These are phyloP conservation scores for Xylariales sp. DNA, from an alignment of 2,329 filamentous ascomycete species.

Conservation along the genomic window DNA sequence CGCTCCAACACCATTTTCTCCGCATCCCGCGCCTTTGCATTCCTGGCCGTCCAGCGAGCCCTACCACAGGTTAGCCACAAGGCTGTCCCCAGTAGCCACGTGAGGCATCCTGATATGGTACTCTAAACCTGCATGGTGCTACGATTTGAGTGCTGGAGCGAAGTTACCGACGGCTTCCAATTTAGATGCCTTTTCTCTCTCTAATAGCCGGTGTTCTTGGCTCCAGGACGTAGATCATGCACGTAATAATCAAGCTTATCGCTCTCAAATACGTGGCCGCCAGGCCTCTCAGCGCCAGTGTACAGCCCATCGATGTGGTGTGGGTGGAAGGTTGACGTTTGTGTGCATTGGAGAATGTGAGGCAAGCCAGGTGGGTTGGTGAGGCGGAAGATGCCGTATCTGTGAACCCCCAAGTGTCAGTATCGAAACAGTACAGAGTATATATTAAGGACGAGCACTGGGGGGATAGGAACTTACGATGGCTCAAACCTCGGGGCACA, in stretches of 20 bases:
- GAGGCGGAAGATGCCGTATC: slow-evolving; percentile 87
- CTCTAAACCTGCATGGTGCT: too few relatives aligned
- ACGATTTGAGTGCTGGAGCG: too few relatives aligned
- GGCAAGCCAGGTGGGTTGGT: slow-evolving; percentile 90
- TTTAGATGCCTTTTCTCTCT: too few relatives aligned
- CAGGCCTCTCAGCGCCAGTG: slow-evolving; percentile 66
- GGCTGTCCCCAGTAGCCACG: too few relatives aligned
- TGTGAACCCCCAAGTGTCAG: too few relatives aligned
- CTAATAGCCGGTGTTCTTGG: background rate
- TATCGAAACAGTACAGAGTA: background rate
- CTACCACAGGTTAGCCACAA: too few relatives aligned
- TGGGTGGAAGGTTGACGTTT: slow-evolving; percentile 81
- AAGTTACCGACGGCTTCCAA: too few relatives aligned
- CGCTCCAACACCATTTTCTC: too few relatives aligned
- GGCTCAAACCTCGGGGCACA: slow-evolving; percentile 80
- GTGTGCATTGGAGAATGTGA: slow-evolving; percentile 74
- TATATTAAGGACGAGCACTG: background rate
- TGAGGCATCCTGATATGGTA: too few relatives aligned
- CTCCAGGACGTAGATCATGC: slow-evolving; percentile 44
- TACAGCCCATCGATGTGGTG: slow-evolving; percentile 66
- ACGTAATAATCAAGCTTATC: slow-evolving; percentile 59
- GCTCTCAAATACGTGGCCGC: slow-evolving; percentile 68
- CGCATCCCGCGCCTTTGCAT: too few relatives aligned
- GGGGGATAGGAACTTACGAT: slow-evolving; percentile 51
- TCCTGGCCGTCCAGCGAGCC: too few relatives aligned